Conservation (phyloP, 192 early-diverging fungal species). For the Rhizophlyctis rosea region DNA sequence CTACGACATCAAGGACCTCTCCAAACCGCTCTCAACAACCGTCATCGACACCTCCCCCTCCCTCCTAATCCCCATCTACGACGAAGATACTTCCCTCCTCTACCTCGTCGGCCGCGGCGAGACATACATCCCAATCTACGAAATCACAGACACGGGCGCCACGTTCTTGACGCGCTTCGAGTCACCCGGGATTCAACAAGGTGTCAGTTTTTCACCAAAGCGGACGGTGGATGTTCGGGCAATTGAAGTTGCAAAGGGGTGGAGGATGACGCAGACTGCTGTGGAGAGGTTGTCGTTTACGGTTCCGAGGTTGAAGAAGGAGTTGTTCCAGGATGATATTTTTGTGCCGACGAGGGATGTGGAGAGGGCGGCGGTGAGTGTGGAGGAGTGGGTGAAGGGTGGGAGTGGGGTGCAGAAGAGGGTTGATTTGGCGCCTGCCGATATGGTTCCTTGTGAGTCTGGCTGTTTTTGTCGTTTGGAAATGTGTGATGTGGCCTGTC, state of each 20-base stretch:
- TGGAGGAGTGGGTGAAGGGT: slow-evolving; percentile 52
- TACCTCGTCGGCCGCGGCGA: slow-evolving; percentile 78
- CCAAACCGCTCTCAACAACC: slow-evolving; percentile 9
- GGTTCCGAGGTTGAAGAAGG: slow-evolving; percentile 74
- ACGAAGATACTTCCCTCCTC: slow-evolving; percentile 65
- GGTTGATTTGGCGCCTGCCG: slow-evolving; percentile 12
- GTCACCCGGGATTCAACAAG: slow-evolving; percentile 58
- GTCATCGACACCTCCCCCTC: slow-evolving; percentile 72
- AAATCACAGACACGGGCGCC: slow-evolving; percentile 48
- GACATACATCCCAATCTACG: slow-evolving; percentile 70
- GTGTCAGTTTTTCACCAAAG: slow-evolving; percentile 74
- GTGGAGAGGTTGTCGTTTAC: slow-evolving; percentile 72
- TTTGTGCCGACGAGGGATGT: slow-evolving; percentile 66
- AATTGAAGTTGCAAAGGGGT: slow-evolving; percentile 70
- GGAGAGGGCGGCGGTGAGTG: slow-evolving; percentile 44
- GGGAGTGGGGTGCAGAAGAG: not conserved
- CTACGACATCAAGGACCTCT: slow-evolving; percentile 32
- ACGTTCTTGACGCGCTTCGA: slow-evolving; percentile 62
- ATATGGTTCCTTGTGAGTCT: slow-evolving; percentile 11
- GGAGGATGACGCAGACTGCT: slow-evolving; percentile 61
- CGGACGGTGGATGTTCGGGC: slow-evolving; percentile 54
- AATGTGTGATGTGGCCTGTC: not conserved
- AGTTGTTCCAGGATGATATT: slow-evolving; percentile 89
- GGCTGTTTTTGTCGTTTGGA: not conserved
- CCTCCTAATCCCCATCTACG: slow-evolving; percentile 64